Percentiles rank a stretch among this genome's conserved stretches.
Evolutionary conservation across 192 early-diverging fungal species (phyloP).

Genomic region (Obelidium mucronatum): DNA sequence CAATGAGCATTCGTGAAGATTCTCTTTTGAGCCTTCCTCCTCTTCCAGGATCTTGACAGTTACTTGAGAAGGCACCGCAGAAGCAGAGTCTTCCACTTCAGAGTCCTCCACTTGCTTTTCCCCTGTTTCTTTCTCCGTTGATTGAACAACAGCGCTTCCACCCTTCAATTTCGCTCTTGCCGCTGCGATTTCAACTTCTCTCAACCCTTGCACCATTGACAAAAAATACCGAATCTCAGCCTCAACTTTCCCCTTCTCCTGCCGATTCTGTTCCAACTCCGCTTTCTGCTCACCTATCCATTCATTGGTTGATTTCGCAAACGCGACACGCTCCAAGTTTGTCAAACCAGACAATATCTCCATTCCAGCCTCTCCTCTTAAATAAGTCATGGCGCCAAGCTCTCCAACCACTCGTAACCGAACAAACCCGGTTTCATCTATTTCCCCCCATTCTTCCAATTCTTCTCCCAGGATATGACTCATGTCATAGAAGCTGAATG

Average conservation of each 20-base stretch:
- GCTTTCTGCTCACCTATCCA: slow-evolving; percentile 4
- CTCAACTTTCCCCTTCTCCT: neutral
- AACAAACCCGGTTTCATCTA: slow-evolving; percentile 20
- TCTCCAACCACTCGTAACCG: neutral
- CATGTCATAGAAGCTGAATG: slow-evolving; percentile 10
- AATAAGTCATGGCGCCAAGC: neutral
- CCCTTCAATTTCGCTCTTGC: neutral
- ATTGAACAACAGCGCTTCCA: neutral
- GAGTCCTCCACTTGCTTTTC: too few relatives aligned
- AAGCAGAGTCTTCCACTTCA: neutral
- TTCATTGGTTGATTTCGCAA: neutral
- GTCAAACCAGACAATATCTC: neutral
- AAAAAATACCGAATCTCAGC: slow-evolving; percentile 27
- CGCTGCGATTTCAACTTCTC: neutral
- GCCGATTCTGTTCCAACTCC: neutral
- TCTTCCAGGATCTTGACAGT: neutral
- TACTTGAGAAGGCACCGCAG: neutral
- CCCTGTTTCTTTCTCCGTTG: too few relatives aligned
- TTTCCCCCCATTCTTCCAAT: slow-evolving; percentile 7
- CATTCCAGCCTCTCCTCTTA: slow-evolving; percentile 3
- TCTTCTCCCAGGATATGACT: neutral
- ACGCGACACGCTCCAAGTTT: neutral
- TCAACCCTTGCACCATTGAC: slow-evolving; percentile 24
- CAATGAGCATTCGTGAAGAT: slow-evolving; percentile 3
- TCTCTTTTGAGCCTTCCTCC: neutral